Base-by-base conservation (phyloP, 495 filamentous ascomycete genomes). In the Acidiella bohemica region DNA sequence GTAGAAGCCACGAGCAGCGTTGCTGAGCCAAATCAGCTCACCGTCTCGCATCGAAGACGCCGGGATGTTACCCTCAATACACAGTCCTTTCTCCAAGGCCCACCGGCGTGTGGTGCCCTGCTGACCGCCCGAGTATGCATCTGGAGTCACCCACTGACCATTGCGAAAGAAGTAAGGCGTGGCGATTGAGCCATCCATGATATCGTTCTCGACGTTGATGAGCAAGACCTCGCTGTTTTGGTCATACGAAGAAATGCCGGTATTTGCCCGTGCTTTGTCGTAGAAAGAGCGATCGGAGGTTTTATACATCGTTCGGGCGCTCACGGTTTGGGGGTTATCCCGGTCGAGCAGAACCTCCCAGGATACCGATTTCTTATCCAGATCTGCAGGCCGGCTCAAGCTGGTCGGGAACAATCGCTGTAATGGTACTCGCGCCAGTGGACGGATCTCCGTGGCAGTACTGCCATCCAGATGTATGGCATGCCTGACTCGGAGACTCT, bases 111-210 rank as follows among this genome's bases (percentile, higher is more conserved):
- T 82, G 21, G 83, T 92, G 1, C 86, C 86, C 16, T 72, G 66
- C 53, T 90, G 82, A 0, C 90, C 88, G 32, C 87, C 88, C 46
- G 72, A 72, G 9, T 62, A 61, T 2, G 75, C 59, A 2, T 59
- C 53, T 0, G 80, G 79, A 18, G 80, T 83, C 0, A 80, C 66
- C 82, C 82, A 84, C 44, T 54, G 59, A 0, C 72, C 73, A 11
- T 63, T 60, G 32, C 78, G 70, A 66, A 70, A 78, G 47, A 95
- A 81, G 55, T 84, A 93, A 1, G 81, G 72, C 10, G 77, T 90
- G 1, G 80, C 83, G 20, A 80, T 71, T 48, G 77, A 85, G 13
- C 84, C 84, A 55, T 97, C 90, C 78, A 92, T 92, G 7, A 93
- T 59, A 39, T 84, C 72, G 2, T 71, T 70, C 17, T 67, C 53